Conservation (phyloP, 2,329 filamentous ascomycete genomes). For the Colletotrichum falcatum region DNA sequence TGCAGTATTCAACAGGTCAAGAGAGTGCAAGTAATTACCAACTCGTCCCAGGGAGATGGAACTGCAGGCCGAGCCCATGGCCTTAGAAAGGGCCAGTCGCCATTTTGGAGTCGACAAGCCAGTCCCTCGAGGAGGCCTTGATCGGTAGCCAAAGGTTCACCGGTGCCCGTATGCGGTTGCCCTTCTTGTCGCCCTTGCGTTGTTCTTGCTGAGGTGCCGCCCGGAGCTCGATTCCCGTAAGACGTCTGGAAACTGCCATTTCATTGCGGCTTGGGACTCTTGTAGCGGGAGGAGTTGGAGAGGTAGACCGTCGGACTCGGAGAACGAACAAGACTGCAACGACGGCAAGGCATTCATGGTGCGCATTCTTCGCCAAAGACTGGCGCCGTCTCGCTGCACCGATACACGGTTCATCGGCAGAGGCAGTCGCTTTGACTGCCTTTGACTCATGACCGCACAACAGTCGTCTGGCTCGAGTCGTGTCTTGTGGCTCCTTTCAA, state of each 20-base stretch:
- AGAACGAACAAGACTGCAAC: not conserved
- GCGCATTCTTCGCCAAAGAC: not conserved
- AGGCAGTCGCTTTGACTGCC: not conserved
- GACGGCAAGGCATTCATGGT: constrained; percentile 10
- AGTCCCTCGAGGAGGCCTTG: not conserved
- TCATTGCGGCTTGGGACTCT: not conserved
- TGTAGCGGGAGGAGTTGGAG: not conserved
- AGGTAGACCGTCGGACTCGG: too few relatives aligned
- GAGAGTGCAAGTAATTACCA: not conserved
- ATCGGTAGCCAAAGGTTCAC: not conserved
- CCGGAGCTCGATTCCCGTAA: constrained; percentile 2
- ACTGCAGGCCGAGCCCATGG: not conserved
- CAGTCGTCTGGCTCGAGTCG: not conserved
- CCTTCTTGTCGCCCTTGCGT: constrained; percentile 35
- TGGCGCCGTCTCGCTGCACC: not conserved
- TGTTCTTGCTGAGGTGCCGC: constrained; percentile 32
- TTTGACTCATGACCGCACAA: constrained; percentile 15
- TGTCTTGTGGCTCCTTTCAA: constrained; percentile 20
- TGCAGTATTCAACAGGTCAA: not conserved
- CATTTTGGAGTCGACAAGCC: not conserved
- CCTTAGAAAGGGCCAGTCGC: too few relatives aligned
- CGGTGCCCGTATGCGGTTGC: not conserved
- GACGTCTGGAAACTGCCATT: not conserved
- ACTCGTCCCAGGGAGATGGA: too few relatives aligned
- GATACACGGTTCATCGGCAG: not conserved